Evolutionary conservation across 148 eudicot species (phyloP), one percentile per base, ranked within the genome.

Genomic region (Cornus suecica): DNA sequence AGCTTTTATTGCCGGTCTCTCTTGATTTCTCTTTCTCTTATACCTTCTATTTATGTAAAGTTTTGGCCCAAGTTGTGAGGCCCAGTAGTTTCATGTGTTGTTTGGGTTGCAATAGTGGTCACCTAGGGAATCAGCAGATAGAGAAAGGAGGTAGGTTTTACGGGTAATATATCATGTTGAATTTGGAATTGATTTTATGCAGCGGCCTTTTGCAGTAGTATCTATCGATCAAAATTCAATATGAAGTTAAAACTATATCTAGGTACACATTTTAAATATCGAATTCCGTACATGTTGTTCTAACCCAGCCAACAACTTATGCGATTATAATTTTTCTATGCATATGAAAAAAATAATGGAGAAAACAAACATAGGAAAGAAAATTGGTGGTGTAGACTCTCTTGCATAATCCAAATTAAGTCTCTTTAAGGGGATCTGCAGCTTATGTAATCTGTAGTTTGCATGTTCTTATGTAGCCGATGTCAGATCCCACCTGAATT

Each of bases 61-160:
- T 65, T 45, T 74, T 64, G 77, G 62, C 42, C 45, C 69, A 26
- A 37, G 69, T 37, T 25, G 54, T 37, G 37, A 14, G 41, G 4
- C 10, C 27, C 27, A 28, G 54, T 25, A 73, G 9, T n/a, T 16
- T 56, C 32, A 14, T 37, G 31, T 63, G 22, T 41, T 2, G 64
- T 25, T 62, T 45, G 56, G 60, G 31, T 45, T 23, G 25, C 8
- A 24, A 68, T 68, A 24, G 67, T 48, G 54, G 24, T 25, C 2
- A 10, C 10, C 24, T 61, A 54, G 25, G 26, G 10, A 2, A 62
- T 41, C 32, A 16, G 27, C 6, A 8, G 0, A 0, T 16, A 22
- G 31, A 60, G 22, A 32, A 15, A 32, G 37, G 54, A 41, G 25
- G 24, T 73, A 62, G 58, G 56, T 5, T 32, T 72, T 26, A 15